Conservation (phyloP, 169 alveolate species). For the Neospora caninum region DNA sequence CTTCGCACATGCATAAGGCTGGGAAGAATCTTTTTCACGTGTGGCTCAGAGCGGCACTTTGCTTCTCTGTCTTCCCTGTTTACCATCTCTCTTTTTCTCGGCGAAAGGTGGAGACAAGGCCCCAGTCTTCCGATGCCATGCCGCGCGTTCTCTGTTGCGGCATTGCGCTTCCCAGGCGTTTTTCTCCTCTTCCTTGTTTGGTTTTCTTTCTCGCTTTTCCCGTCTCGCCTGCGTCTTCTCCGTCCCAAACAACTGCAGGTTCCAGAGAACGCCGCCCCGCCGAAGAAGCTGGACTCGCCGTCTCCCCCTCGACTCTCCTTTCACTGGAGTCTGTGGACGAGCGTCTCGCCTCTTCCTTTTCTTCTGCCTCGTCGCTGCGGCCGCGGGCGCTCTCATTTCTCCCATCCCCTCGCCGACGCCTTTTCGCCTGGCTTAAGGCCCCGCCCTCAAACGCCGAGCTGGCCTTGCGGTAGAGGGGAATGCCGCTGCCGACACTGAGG, state of each 20-base stretch:
- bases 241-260: not conserved
- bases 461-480: not conserved
- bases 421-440: not conserved
- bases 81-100: not conserved
- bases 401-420: not conserved
- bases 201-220: not conserved
- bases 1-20: not conserved
- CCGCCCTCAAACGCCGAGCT: not conserved
- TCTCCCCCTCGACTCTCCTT: not conserved
- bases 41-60: not conserved
- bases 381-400: not conserved
- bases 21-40: not conserved
- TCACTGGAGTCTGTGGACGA: not conserved
- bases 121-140: not conserved
- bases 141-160: not conserved
- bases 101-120: not conserved
- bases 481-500: slow-evolving; percentile 18
- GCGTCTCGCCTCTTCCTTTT: too few species aligned
- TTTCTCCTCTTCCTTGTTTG: not conserved
- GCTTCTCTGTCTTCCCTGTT: too few species aligned
- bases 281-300: not conserved
- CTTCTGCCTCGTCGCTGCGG: not conserved
- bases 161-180: not conserved
- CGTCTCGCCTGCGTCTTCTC: not conserved
- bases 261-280: not conserved